These are phyloP conservation scores for Aureobasidium uvarum DNA, from an alignment of 2,329 filamentous ascomycete genomes.

Conservation along the genomic window DNA sequence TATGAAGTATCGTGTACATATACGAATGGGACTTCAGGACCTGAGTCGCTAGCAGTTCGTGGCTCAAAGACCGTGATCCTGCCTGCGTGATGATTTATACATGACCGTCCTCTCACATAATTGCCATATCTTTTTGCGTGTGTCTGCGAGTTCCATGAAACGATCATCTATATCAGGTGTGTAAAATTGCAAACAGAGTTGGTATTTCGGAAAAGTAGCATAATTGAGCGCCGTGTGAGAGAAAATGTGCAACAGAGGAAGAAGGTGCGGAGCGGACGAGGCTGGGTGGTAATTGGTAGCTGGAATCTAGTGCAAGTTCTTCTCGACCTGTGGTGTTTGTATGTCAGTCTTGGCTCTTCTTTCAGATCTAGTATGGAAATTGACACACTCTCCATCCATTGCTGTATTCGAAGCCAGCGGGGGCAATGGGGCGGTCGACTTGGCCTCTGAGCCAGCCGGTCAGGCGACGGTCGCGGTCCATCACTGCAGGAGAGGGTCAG, in stretches of 20 bases:
- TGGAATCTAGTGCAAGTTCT: conserved; percentile 23
- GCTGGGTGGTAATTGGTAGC: neutral
- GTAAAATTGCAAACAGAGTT: neutral
- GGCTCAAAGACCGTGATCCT: too few species aligned
- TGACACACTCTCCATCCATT: conserved; percentile 64
- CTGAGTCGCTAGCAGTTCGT: too few species aligned
- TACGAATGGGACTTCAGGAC: too few species aligned
- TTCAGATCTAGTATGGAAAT: neutral
- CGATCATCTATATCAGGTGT: neutral
- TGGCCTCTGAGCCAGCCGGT: conserved; percentile 62
- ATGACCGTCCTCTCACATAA: too few species aligned
- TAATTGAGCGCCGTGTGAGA: neutral
- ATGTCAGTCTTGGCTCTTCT: neutral
- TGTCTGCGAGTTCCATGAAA: too few species aligned
- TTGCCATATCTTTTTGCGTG: too few species aligned
- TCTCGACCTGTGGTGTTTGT: conserved; percentile 32
- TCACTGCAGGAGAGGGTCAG: conserved; percentile 51
- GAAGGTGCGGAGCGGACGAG: neutral
- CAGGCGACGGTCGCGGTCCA: conserved; percentile 63
- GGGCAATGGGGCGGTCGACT: conserved; percentile 58
- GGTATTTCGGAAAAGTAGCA: conserved; percentile 6
- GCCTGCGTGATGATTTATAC: too few species aligned
- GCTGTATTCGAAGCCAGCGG: conserved; percentile 63
- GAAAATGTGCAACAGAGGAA: conserved; percentile 4
- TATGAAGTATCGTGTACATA: too few species aligned